Evolutionary conservation across 2,329 filamentous ascomycete species (phyloP).

Genomic region (Coccinonectria pachysandricola): DNA sequence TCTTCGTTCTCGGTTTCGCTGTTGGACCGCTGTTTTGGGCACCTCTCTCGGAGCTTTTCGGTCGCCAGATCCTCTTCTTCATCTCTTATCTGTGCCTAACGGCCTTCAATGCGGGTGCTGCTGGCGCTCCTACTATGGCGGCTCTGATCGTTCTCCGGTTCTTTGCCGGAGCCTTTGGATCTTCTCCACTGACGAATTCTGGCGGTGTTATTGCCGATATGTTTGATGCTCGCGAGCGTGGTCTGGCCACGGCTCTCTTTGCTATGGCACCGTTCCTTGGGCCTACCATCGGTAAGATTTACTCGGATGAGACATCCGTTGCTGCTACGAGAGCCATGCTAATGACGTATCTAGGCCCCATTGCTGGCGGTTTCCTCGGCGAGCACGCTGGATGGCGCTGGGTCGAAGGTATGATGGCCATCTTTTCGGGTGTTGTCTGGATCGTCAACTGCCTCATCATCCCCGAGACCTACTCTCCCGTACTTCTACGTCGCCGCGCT

Average conservation of each 20-base stretch:
- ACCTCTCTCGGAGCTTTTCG: slow-evolving; percentile 54
- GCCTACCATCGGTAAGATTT: slow-evolving; percentile 40
- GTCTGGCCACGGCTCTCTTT: slow-evolving; percentile 49
- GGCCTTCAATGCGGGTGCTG: slow-evolving; percentile 50
- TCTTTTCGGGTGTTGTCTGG: slow-evolving; percentile 51
- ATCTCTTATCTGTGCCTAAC: slow-evolving; percentile 47
- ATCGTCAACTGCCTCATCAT: slow-evolving; percentile 38
- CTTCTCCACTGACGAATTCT: slow-evolving; percentile 51
- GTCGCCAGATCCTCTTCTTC: slow-evolving; percentile 49
- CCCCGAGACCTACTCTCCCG: slow-evolving; percentile 52
- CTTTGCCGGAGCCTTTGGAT: slow-evolving; percentile 53
- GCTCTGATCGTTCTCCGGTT: slow-evolving; percentile 60
- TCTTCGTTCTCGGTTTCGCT: slow-evolving; percentile 53
- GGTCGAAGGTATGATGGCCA: slow-evolving; percentile 52
- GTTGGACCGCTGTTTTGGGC: slow-evolving; percentile 57
- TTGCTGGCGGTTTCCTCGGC: slow-evolving; percentile 52
- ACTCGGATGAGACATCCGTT: no score
- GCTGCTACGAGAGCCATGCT: no score
- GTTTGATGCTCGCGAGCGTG: slow-evolving; percentile 44
- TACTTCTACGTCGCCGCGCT: slow-evolving; percentile 44
- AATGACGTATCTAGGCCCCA: slow-evolving; percentile 43
- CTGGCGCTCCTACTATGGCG: slow-evolving; percentile 45
- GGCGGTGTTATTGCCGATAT: slow-evolving; percentile 56
- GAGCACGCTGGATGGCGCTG: slow-evolving; percentile 53
- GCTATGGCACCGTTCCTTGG: slow-evolving; percentile 55